Percentiles rank a stretch among this genome's conserved stretches.
Evolutionary conservation across 2,329 filamentous ascomycete species (phyloP).

Genomic region (Neoascochyta sp.): DNA sequence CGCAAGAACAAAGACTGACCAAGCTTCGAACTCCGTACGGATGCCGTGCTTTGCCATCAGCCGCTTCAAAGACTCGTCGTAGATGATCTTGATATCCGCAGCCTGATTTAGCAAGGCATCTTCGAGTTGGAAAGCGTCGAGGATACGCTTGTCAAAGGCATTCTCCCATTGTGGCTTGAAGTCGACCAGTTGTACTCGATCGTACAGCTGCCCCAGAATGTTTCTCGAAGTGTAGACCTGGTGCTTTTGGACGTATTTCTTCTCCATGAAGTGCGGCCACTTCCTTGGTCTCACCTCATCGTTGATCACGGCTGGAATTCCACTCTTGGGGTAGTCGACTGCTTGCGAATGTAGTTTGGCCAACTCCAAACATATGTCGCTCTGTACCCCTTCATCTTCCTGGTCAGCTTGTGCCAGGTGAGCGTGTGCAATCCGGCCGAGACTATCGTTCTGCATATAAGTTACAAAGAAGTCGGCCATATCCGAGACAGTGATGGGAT

Average conservation of each 20-base stretch:
- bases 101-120: conserved; percentile 57
- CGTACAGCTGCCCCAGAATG: conserved; percentile 78
- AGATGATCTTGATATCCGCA: conserved; percentile 65
- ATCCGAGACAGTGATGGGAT: conserved; percentile 66
- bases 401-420: conserved; percentile 76
- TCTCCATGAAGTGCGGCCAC: conserved; percentile 91
- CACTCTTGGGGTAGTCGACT: conserved; percentile 93
- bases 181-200: conserved; percentile 64
- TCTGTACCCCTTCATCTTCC: conserved; percentile 60
- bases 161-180: conserved; percentile 71
- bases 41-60: conserved; percentile 85
- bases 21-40: conserved; percentile 85
- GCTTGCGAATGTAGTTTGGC: conserved; percentile 82
- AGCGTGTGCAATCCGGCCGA: conserved; percentile 74
- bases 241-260: conserved; percentile 46
- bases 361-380: conserved; percentile 64
- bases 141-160: conserved; percentile 72
- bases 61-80: conserved; percentile 72
- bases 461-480: conserved; percentile 82
- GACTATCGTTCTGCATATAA: conserved; percentile 86
- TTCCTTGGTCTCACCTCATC: conserved; percentile 55
- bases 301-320: conserved; percentile 67
- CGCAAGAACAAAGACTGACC: conserved; percentile 76
- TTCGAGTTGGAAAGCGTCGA: conserved; percentile 58
- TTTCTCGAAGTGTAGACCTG: conserved; percentile 63